phyloP scores from a whole-genome alignment of 352 stramenopile species.

The Globisporangium rhizosaccharum region DNA sequence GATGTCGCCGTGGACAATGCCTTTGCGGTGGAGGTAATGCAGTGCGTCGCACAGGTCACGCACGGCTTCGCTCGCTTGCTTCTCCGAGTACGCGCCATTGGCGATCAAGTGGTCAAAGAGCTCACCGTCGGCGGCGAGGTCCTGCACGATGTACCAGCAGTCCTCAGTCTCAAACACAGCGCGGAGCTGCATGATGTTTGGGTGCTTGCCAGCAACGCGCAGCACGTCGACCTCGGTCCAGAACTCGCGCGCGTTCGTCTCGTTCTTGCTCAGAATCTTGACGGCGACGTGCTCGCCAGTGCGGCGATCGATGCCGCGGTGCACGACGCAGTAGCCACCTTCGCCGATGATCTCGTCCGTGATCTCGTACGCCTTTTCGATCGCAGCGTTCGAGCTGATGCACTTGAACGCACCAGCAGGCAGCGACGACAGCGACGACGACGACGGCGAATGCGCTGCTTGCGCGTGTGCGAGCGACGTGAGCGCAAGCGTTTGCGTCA shows the following conservation, averaged over 20 bases:
- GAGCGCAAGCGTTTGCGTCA: neutral
- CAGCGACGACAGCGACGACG: neutral
- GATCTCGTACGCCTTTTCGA: conserved; percentile 74
- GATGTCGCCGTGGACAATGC: conserved; percentile 85
- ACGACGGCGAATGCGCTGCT: neutral
- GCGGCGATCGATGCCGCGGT: conserved; percentile 52
- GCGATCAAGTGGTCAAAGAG: conserved; percentile 85
- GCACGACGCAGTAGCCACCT: conserved; percentile 78
- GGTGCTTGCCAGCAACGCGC: conserved; percentile 59
- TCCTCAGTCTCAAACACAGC: conserved; percentile 68
- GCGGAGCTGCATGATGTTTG: conserved; percentile 75
- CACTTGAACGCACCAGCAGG: neutral
- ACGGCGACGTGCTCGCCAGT: conserved; percentile 71
- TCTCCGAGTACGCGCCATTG: conserved; percentile 85
- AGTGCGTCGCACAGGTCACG: conserved; percentile 74
- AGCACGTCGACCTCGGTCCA: conserved; percentile 82
- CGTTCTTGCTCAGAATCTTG: conserved; percentile 76
- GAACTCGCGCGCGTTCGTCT: conserved; percentile 75
- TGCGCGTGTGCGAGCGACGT: conserved; percentile 3
- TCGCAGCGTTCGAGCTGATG: conserved; percentile 15
- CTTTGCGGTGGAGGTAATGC: conserved; percentile 82
- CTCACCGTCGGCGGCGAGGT: conserved; percentile 81
- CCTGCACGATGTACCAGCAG: conserved; percentile 79
- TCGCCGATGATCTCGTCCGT: conserved; percentile 77
- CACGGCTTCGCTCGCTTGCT: conserved; percentile 60